Percentiles rank a stretch among this genome's conserved stretches.
These are phyloP conservation scores for Yamadazyma akitaensis DNA, from an alignment of 805 yeast genomes.

Conservation along the genomic window DNA sequence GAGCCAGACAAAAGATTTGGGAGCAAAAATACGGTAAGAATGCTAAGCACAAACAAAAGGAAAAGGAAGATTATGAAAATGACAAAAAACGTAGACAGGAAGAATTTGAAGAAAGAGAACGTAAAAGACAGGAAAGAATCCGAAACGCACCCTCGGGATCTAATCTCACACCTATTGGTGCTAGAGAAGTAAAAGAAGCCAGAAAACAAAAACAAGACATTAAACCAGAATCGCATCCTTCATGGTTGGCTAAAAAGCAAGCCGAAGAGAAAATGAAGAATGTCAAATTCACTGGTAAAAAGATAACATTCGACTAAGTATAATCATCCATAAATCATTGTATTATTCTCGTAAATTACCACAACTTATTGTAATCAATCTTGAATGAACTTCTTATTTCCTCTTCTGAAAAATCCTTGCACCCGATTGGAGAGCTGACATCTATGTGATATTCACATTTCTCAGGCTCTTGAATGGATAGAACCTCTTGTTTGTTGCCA, in stretches of 20 bases:
- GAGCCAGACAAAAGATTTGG: slow-evolving; percentile 97
- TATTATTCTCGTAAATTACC: slow-evolving; percentile 1
- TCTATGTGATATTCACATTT: slow-evolving; percentile 73
- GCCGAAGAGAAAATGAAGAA: slow-evolving; percentile 65
- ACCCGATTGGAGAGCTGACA: slow-evolving; percentile 46
- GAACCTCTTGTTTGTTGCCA: slow-evolving; percentile 52
- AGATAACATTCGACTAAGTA: slow-evolving; percentile 64
- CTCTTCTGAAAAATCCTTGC: slow-evolving; percentile 31
- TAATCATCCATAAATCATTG: not conserved
- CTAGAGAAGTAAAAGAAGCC: slow-evolving; percentile 18
- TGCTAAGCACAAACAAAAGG: slow-evolving; percentile 81
- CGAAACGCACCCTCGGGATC: slow-evolving; percentile 37
- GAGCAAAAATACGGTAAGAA: slow-evolving; percentile 78
- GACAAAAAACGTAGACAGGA: slow-evolving; percentile 57
- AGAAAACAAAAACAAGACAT: slow-evolving; percentile 11
- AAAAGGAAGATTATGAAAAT: slow-evolving; percentile 49
- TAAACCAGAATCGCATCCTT: slow-evolving; percentile 72
- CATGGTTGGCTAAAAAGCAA: slow-evolving; percentile 89
- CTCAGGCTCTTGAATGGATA: slow-evolving; percentile 82
- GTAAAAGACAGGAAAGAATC: slow-evolving; percentile 59
- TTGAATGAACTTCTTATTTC: slow-evolving; percentile 23
- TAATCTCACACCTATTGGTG: slow-evolving; percentile 38
- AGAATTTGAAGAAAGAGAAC: slow-evolving; percentile 71
- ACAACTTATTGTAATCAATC: slow-evolving; percentile 23
- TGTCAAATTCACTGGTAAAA: slow-evolving; percentile 78